Conservation (phyloP, 352 stramenopile genomes). For the Pythium rhizo-oryzae region DNA sequence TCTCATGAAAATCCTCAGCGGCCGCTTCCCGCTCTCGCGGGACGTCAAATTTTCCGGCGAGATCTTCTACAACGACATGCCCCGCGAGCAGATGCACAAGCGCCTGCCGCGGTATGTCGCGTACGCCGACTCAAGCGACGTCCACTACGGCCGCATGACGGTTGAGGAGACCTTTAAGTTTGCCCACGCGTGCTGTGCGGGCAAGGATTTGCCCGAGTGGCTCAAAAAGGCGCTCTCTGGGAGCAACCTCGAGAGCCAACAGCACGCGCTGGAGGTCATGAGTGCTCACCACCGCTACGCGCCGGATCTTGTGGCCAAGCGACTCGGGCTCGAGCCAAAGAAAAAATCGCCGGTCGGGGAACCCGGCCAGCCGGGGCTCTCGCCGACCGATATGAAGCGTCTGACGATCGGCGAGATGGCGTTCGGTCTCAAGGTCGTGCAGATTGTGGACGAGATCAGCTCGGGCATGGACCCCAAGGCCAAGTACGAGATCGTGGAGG, state of each 20-base stretch:
- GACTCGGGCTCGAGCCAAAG: constrained; percentile 53
- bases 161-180: constrained; percentile 66
- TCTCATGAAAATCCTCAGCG: constrained; percentile 55
- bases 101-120: constrained; percentile 45
- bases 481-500: constrained; percentile 90
- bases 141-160: constrained; percentile 47
- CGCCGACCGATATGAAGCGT: constrained; percentile 58
- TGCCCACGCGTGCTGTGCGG: constrained; percentile 42
- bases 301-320: constrained; percentile 52
- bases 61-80: constrained; percentile 50
- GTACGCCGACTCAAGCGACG: constrained; percentile 52
- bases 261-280: constrained; percentile 40
- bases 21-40: constrained; percentile 50
- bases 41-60: constrained; percentile 47
- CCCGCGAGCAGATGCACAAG: constrained; percentile 31
- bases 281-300: constrained; percentile 39
- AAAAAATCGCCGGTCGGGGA: constrained; percentile 70
- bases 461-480: constrained; percentile 87
- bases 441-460: constrained; percentile 87
- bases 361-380: constrained; percentile 51
- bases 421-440: constrained; percentile 46
- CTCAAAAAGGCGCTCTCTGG: constrained; percentile 40
- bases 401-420: constrained; percentile 72
- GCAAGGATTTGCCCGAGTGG: constrained; percentile 42
- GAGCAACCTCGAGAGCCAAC: constrained; percentile 36